Conservation (phyloP, 2,329 filamentous ascomycete species). For the Penicillium hordei region DNA sequence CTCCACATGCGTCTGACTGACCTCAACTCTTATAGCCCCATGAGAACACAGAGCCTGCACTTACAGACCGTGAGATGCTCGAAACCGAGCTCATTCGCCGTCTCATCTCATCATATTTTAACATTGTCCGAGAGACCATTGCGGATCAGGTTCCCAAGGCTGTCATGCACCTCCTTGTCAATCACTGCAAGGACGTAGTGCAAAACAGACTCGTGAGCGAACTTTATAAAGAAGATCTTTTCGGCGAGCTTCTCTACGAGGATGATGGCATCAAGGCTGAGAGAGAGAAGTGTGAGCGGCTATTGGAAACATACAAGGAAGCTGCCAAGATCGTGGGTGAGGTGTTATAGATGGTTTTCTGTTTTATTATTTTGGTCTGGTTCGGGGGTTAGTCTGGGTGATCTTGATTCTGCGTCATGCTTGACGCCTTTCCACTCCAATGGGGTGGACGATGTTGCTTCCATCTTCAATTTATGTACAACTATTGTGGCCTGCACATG, state of each 20-base stretch:
- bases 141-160: slow-evolving; percentile 98
- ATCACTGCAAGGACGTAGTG: slow-evolving; percentile 96
- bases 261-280: slow-evolving; percentile 97
- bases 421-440: neutral
- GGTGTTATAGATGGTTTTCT: slow-evolving; percentile 63
- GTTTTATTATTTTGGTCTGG: slow-evolving; percentile 11
- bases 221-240: slow-evolving; percentile 87
- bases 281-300: slow-evolving; percentile 95
- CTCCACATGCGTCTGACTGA: slow-evolving; percentile 3
- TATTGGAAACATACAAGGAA: slow-evolving; percentile 93
- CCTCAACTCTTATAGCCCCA: slow-evolving; percentile 30
- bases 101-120: slow-evolving; percentile 97
- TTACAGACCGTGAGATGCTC: slow-evolving; percentile 93
- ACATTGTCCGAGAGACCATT: slow-evolving; percentile 97
- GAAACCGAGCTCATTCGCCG: slow-evolving; percentile 97
- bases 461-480: slow-evolving; percentile 24
- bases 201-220: slow-evolving; percentile 96
- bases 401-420: slow-evolving; percentile 7
- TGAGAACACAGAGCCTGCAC: slow-evolving; percentile 69
- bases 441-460: slow-evolving; percentile 14
- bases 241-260: slow-evolving; percentile 92
- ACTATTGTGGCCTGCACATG: slow-evolving; percentile 23
- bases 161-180: slow-evolving; percentile 97
- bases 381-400: neutral
- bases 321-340: slow-evolving; percentile 98